Base-by-base conservation (phyloP, 495 filamentous ascomycete species). In the Lophiotrema nucula region DNA sequence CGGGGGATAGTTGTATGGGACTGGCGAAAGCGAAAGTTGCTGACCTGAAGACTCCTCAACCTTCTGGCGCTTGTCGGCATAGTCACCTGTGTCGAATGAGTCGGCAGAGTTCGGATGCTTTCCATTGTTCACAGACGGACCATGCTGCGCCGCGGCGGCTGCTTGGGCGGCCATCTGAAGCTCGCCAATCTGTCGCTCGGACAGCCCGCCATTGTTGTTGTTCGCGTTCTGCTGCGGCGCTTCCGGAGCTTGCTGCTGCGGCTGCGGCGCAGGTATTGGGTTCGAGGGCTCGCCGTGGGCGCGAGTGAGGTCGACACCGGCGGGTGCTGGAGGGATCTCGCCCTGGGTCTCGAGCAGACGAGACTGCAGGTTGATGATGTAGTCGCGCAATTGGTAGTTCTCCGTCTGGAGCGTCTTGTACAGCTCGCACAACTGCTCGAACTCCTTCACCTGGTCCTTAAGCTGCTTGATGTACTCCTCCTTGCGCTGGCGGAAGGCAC, bases 381-480 rank as follows among this genome's bases (percentile, higher is more conserved):
- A 96, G 65, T 96, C 90, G 33, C 90, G 84, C 1, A 97, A 78
- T 56, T 86, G 81, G 73, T 92, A 93, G 72, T 97, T 95, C 69
- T 98, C 95, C 24, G 79, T 76, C 62, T 93, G 86, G 19, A 96
- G 76, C 43, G 78, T 73, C 66, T 95, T 90, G 66, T 80, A 88
- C 47, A 76, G 83, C 48, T 86, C 81, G 47, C 86, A 84, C 69
- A 92, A 80, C 16, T 76, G 74, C 38, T 82, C 80, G 65, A 81
- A 84, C 18, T 90, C 88, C 58, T 87, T 81, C 39, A 95, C 89
- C 70, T 96, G 88, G 63, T 92, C 88, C 70, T 97, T 93, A 15
- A 98, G 79, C 69, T 92, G 91, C 76, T 96, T 95, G 71, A 98
- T 98, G 70, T 97, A 96, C 27, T 85, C 88, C 74, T 98, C 93